Base-by-base conservation (phyloP, 495 filamentous ascomycete species). In the Penicillium psychrofluorescens region DNA sequence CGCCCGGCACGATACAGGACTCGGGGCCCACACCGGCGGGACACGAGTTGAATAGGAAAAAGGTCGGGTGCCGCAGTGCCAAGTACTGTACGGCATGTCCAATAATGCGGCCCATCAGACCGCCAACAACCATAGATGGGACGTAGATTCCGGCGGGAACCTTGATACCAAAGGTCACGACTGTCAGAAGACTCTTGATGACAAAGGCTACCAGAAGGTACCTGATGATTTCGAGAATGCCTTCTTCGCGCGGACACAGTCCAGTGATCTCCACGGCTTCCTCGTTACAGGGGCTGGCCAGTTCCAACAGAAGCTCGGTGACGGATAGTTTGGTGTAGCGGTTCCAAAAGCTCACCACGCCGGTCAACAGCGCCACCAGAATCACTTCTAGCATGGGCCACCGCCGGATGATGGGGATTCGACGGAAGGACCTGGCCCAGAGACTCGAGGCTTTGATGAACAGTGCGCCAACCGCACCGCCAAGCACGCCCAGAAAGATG, bases 81-180 rank as follows among this genome's bases (percentile, higher is more conserved):
- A 86, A 61, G 64, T 88, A 92, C 58, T 98, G 92, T 0, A 95
- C 84, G 8, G 80, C 51, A 56, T 96, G 90, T 1, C 92, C 92
- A 40, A 95, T 80, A 11, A 89, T 79, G 3, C 92, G 85, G 29
- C 92, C 92, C 72, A 95, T 83, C 34, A 98, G 70, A 58, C 92
- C 92, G 45, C 92, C 92, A 37, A 95, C 88, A 29, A 98, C 92
- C 92, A 98, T 98, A 51, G 88, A 94, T 4, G 92, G 92, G 0
- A 98, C 90, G 53, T 97, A 98, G 48, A 98, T 96, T 29, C 92
- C 92, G 2, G 90, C 88, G 8, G 92, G 92, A 2, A 96, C 83
- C 64, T 98, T 98, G 57, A 95, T 88, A 1, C 90, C 90, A 59
- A 95, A 95, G 0, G 90, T 94, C 45, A 95, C 79, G 35, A 81